Base-by-base conservation (phyloP, 805 yeast genomes). In the Pichia membranifaciens region DNA sequence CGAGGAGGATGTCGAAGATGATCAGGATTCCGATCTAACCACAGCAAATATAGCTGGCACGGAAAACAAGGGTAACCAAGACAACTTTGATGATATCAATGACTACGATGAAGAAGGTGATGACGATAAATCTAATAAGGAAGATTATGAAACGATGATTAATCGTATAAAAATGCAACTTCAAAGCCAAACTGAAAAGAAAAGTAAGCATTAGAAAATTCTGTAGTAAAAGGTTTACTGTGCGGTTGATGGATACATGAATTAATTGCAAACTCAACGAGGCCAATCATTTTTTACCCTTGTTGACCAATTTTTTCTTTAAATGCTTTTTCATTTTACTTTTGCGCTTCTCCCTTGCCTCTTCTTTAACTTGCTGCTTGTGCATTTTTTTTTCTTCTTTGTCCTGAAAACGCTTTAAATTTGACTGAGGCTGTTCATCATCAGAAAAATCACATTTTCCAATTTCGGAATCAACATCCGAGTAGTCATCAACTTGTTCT, bases 301-400 rank as follows among this genome's bases (percentile, higher is more conserved):
- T 78, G 54, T 78, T 82, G 10, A 85, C 75, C 33, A 86, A 66
- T 65, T 84, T 84, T 73, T 87, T 87, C 70, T 87, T 87, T 29
- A 84, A 66, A 64, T 82, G 84, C 62, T 88, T 88, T 64, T 87
- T 87, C 77, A 88, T 80, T 62, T 88, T 88, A 6, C 78, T 80
- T 58, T 84, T 80, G 48, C 96, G 74, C 67, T 84, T 86, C 57
- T 87, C 95, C 56, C 81, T 79, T 43, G 84, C 82, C 9, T 79
- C 84, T 36, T 81, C 88, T 59, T 85, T 88, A n/a, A 83, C 82
- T 37, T 77, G 80, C 58, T 79, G 78, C 62, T 88, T 86, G 48
- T 95, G 75, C 43, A 74, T 79, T 59, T 81, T 84, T 65, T 87
- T 88, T 12, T 71, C 77, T 38, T 87, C 90, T 65, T 87, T 81